Conservation (phyloP, 345 rosid genomes). For the Aquilaria yunnanensis region DNA sequence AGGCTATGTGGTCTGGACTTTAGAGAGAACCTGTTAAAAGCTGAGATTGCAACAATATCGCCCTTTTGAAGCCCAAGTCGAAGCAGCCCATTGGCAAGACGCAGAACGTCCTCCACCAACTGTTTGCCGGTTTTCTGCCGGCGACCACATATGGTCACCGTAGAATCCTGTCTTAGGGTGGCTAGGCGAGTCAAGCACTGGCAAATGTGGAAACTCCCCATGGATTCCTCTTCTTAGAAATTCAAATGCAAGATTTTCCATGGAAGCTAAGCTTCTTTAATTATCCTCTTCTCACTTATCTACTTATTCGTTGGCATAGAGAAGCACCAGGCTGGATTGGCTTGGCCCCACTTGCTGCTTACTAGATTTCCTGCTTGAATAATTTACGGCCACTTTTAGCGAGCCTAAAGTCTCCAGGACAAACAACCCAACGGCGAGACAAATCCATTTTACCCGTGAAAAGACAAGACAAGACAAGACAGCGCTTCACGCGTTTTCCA, state of each 20-base stretch:
- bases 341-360: too few species aligned
- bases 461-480: constrained; percentile 4
- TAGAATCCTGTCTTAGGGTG: constrained; percentile 32
- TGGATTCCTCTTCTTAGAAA: constrained; percentile 2
- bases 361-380: too few species aligned
- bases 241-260: too few species aligned
- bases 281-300: too few species aligned
- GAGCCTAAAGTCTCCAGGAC: neutral
- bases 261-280: neutral
- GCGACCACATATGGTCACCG: constrained; percentile 35
- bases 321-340: too few species aligned
- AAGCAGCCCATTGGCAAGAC: constrained; percentile 43
- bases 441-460: constrained; percentile 2
- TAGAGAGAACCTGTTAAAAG: constrained; percentile 59
- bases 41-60: constrained; percentile 60
- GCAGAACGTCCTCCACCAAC: constrained; percentile 41
- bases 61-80: constrained; percentile 49
- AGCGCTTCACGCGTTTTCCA: constrained; percentile 6
- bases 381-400: too few species aligned
- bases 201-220: constrained; percentile 58
- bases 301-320: too few species aligned
- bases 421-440: neutral
- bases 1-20: neutral
- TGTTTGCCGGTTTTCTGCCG: constrained; percentile 47
- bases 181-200: constrained; percentile 62